Percentiles rank a stretch among this genome's conserved stretches.
phyloP scores from a whole-genome alignment of 2,329 filamentous ascomycete species.

The Pseudogymnoascus sp. region DNA sequence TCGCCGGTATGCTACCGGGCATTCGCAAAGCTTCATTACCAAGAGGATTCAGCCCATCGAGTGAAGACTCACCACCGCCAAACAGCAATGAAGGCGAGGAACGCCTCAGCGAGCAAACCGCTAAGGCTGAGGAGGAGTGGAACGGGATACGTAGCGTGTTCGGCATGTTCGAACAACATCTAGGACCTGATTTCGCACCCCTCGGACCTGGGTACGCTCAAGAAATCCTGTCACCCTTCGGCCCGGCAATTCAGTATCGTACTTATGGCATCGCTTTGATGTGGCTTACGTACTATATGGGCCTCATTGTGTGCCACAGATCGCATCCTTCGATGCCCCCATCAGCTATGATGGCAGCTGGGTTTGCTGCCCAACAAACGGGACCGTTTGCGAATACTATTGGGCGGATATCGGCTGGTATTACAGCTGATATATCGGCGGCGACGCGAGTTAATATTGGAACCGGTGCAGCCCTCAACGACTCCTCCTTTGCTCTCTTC shows the following conservation, averaged over 20 bases:
- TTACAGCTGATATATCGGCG: slow-evolving; percentile 38
- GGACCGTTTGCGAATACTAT: slow-evolving; percentile 62
- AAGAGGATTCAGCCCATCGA: slow-evolving; percentile 22
- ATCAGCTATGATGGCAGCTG: slow-evolving; percentile 77
- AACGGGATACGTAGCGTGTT: slow-evolving; percentile 64
- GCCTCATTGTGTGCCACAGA: slow-evolving; percentile 71
- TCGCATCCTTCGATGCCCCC: slow-evolving; percentile 86
- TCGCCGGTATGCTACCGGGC: slow-evolving; percentile 26
- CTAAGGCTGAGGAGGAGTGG: slow-evolving; percentile 53
- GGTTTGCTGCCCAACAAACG: slow-evolving; percentile 66
- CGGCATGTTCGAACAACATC: slow-evolving; percentile 51
- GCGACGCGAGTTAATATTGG: slow-evolving; percentile 60
- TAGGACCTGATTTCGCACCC: slow-evolving; percentile 69
- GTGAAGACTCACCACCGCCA: slow-evolving; percentile 17
- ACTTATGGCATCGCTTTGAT: slow-evolving; percentile 81
- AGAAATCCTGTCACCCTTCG: slow-evolving; percentile 66
- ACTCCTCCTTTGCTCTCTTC: slow-evolving; percentile 75
- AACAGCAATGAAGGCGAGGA: slow-evolving; percentile 18
- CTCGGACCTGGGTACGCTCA: slow-evolving; percentile 58
- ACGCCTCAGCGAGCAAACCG: slow-evolving; percentile 20
- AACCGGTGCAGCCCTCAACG: slow-evolving; percentile 72
- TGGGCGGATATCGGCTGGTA: slow-evolving; percentile 70
- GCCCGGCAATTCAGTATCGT: slow-evolving; percentile 69
- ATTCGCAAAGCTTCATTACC: slow-evolving; percentile 21
- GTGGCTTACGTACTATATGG: slow-evolving; percentile 83